Conservation (phyloP, 2,329 filamentous ascomycete genomes). For the Aspergillus neoniger region DNA sequence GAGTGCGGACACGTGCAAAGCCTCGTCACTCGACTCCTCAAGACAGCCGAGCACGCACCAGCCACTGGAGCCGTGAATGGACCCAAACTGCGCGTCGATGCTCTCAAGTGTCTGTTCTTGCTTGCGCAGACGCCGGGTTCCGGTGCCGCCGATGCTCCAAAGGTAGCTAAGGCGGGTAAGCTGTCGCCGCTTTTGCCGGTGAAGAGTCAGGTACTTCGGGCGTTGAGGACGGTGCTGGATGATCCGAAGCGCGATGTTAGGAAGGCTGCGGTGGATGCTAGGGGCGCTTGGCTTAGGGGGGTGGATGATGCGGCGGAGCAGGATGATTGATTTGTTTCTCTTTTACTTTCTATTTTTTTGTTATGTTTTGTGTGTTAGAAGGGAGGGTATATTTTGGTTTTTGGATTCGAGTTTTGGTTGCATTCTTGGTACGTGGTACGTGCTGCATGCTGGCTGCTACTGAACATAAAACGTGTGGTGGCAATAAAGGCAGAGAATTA, state of each 20-base stretch:
- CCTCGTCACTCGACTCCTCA: conserved; percentile 58
- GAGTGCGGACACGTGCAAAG: conserved; percentile 59
- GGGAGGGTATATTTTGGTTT: background rate
- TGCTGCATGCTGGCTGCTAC: too few species aligned
- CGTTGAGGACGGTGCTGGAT: conserved; percentile 58
- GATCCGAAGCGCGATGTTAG: conserved; percentile 65
- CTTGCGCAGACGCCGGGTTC: conserved; percentile 34
- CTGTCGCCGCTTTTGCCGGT: conserved; percentile 57
- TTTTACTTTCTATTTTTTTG: background rate
- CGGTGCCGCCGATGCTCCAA: conserved; percentile 19
- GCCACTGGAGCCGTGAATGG: conserved; percentile 22
- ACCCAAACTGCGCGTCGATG: conserved; percentile 36
- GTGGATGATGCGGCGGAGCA: conserved; percentile 61
- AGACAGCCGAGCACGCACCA: conserved; percentile 42
- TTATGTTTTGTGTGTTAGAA: too few species aligned
- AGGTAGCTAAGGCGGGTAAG: conserved; percentile 28
- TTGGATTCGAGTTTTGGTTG: conserved; percentile 4
- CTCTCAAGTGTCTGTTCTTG: conserved; percentile 42
- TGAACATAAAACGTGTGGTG: background rate
- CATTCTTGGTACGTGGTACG: too few species aligned
- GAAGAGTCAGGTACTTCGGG: conserved; percentile 58
- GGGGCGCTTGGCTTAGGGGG: conserved; percentile 59
- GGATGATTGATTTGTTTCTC: conserved; percentile 46
- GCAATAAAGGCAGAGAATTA: background rate
- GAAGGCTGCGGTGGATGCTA: conserved; percentile 62